These are phyloP conservation scores for Boletellus ananas DNA, from an alignment of 768 basidiomycete species.

Conservation along the genomic window DNA sequence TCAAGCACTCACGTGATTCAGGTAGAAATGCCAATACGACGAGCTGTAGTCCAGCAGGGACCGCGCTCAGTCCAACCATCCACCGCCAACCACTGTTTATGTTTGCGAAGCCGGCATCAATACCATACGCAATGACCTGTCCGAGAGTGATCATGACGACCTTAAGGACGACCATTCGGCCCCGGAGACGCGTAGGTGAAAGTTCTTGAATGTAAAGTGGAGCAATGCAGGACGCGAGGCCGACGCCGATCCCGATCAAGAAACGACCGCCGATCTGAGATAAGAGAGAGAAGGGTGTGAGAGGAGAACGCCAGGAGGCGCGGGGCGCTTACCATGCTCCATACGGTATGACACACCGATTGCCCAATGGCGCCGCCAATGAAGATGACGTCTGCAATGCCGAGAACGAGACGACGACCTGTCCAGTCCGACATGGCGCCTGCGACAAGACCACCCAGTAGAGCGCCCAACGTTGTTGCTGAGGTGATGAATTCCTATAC, in stretches of 20 bases:
- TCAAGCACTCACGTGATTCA: constrained; percentile 61
- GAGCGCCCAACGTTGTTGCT: constrained; percentile 71
- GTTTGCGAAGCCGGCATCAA: constrained; percentile 62
- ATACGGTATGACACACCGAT: constrained; percentile 64
- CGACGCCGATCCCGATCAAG: constrained; percentile 71
- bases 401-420: constrained; percentile 62
- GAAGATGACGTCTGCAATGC: constrained; percentile 67
- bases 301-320: neutral
- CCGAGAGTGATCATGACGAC: constrained; percentile 80
- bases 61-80: constrained; percentile 76
- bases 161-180: constrained; percentile 77
- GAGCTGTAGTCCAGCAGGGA: constrained; percentile 65
- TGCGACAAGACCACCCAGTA: constrained; percentile 68
- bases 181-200: constrained; percentile 68
- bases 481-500: constrained; percentile 75
- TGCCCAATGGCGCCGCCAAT: constrained; percentile 71
- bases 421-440: constrained; percentile 69
- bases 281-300: neutral
- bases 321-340: constrained; percentile 53
- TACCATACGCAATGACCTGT: constrained; percentile 76
- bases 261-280: constrained; percentile 65
- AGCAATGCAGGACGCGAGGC: constrained; percentile 72
- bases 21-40: constrained; percentile 62
- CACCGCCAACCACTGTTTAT: constrained; percentile 69
- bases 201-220: constrained; percentile 85